These are phyloP conservation scores for Pseudonitzschia pungens DNA, from an alignment of 108 stramenopile genomes.

Conservation along the genomic window DNA sequence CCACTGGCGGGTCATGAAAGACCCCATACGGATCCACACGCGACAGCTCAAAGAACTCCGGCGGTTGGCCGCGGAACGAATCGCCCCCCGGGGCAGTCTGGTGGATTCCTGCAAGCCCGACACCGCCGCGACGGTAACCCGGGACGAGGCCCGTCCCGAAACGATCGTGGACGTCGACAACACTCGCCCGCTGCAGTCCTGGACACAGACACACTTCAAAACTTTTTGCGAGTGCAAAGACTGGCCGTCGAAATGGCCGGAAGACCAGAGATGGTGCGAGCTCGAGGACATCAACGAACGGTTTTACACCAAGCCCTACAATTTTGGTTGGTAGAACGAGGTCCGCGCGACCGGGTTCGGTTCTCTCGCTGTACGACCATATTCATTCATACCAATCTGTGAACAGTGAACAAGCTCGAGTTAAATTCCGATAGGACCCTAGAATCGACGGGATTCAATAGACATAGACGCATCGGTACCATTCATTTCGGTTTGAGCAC, in stretches of 20 bases:
- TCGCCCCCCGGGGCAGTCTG: constrained; percentile 25
- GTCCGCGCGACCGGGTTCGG: too few species aligned
- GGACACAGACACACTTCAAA: constrained; percentile 22
- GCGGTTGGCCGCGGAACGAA: constrained; percentile 39
- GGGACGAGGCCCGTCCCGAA: neutral
- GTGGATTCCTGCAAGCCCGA: constrained; percentile 31
- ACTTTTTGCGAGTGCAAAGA: constrained; percentile 49
- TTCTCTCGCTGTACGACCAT: too few species aligned
- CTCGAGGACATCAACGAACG: constrained; percentile 25
- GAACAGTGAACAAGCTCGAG: too few species aligned
- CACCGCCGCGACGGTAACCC: constrained; percentile 30
- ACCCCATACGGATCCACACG: constrained; percentile 39
- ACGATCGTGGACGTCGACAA: constrained; percentile 24
- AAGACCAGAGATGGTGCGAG: constrained; percentile 41
- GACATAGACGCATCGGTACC: too few species aligned
- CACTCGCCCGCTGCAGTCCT: constrained; percentile 40
- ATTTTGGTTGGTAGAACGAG: constrained; percentile 24
- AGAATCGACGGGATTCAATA: too few species aligned
- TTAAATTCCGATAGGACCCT: too few species aligned
- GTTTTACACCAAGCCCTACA: constrained; percentile 47
- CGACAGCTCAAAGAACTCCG: constrained; percentile 36
- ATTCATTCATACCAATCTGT: too few species aligned
- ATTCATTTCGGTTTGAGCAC: too few species aligned
- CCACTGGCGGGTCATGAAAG: constrained; percentile 47
- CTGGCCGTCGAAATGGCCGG: constrained; percentile 41